Base-by-base conservation (phyloP, 2,329 filamentous ascomycete species). In the Myriosclerotinia duriaeana region DNA sequence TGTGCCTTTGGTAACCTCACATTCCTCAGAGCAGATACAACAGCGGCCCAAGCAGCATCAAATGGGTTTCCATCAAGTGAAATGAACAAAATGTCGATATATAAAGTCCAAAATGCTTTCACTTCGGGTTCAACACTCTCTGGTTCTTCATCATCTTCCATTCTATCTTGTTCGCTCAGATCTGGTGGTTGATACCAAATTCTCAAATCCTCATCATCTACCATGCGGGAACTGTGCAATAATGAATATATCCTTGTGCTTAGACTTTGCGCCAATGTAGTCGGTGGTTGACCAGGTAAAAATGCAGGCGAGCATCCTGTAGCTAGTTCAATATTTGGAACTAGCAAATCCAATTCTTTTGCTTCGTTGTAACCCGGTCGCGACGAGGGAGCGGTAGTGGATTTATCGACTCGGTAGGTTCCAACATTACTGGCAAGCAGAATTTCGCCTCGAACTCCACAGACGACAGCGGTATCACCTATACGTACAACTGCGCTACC, bases 51-150 rank as follows among this genome's bases (percentile, higher is more conserved):
- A 0, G 92, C 92, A 0, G 92, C 91, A 75, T 99, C 94, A 71
- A 98, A 93, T 1, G 92, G 87, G 74, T 95, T 96, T 7, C 94
- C 94, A 70, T 97, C 93, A 60, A 97, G 87, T 0, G 92, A 96
- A 71, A 99, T 89, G 79, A 97, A 95, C 75, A 97, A 85, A n/a
- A 97, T 83, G 76, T 98, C 94, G 71, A 99, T 91, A 78, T 97
- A 97, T 26, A 99, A 86, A 12, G 91, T 89, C 95, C 94, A 99
- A 78, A 96, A 98, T 0, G 90, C 95, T 76, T 91, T 94, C 14
- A 94, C 78, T 69, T 87, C 83, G 9, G 77, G 76, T 46, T 77
- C 77, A 64, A 76, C 68, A 4, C 67, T 66, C 42, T 75, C 73
- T 14, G 69, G 68, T 14, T 72, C 73, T 26, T 69, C 72, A n/a